Evolutionary conservation across 2,329 filamentous ascomycete species (phyloP).

Genomic region (Lojkania enalia): DNA sequence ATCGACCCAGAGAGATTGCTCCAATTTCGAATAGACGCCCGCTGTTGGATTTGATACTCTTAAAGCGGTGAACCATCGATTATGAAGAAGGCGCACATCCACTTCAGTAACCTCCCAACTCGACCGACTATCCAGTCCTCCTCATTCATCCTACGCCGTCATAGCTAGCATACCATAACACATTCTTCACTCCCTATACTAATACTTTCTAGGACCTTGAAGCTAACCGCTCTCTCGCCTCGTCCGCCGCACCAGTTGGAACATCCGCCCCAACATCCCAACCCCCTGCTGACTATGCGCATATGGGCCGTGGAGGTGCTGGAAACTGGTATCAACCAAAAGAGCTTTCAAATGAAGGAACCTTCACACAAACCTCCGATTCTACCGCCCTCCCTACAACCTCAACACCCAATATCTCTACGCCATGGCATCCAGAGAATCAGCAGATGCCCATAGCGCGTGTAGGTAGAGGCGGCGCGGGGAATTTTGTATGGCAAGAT

Average conservation of each 20-base stretch:
- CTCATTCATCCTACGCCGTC: neutral
- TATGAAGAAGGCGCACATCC: too few species aligned
- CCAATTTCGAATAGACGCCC: too few species aligned
- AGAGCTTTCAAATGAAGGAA: slow-evolving; percentile 44
- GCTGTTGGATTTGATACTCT: too few species aligned
- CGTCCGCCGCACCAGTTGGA: slow-evolving; percentile 14
- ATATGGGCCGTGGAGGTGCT: slow-evolving; percentile 51
- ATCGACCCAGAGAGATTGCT: too few species aligned
- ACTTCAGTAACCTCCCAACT: too few species aligned
- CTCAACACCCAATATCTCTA: slow-evolving; percentile 32
- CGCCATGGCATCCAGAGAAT: slow-evolving; percentile 40
- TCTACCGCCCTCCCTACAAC: slow-evolving; percentile 33
- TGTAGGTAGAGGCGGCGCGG: slow-evolving; percentile 51
- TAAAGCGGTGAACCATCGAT: too few species aligned
- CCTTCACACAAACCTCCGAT: slow-evolving; percentile 38
- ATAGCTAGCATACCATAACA: neutral
- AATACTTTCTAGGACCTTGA: slow-evolving; percentile 42
- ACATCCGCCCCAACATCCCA: slow-evolving; percentile 17
- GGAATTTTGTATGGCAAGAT: slow-evolving; percentile 50
- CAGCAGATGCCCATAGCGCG: slow-evolving; percentile 41
- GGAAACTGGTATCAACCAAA: slow-evolving; percentile 53
- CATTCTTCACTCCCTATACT: neutral
- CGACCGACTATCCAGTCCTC: too few species aligned
- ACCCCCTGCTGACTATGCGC: slow-evolving; percentile 45
- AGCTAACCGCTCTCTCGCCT: slow-evolving; percentile 35